Conservation (phyloP, 208 protist species). For the Wallacemonas rigidus region DNA sequence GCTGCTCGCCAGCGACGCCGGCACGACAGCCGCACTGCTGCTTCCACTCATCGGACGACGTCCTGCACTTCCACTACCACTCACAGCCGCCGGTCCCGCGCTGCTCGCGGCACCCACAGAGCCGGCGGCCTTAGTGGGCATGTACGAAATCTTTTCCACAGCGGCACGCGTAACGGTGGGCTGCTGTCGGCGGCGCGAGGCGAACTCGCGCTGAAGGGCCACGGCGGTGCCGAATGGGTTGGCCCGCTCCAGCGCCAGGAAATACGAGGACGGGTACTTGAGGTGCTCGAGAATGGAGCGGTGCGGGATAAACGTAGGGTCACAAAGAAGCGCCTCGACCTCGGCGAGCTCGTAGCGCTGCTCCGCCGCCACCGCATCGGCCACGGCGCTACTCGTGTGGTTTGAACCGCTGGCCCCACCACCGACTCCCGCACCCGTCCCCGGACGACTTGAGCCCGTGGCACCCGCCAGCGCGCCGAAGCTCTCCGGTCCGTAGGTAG, state of each 20-base stretch:
- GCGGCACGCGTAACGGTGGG: background rate
- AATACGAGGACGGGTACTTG: conserved; percentile 37
- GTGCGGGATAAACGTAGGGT: conserved; percentile 26
- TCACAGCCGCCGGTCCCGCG: too few relatives aligned
- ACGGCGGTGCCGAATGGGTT: conserved; percentile 25
- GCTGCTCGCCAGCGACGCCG: too few relatives aligned
- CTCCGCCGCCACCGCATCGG: conserved; percentile 9
- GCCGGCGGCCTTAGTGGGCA: background rate
- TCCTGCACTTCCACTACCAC: too few relatives aligned
- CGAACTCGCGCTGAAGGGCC: conserved; percentile 22
- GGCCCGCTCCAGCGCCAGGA: conserved; percentile 31
- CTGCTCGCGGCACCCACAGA: too few relatives aligned
- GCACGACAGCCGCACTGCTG: background rate
- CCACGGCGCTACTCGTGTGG: background rate
- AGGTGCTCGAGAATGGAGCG: conserved; percentile 26
- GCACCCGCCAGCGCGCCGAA: background rate
- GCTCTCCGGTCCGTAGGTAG: background rate
- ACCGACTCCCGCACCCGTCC: background rate
- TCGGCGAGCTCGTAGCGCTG: conserved; percentile 26
- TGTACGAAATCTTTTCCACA: conserved; percentile 15
- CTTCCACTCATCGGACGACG: background rate
- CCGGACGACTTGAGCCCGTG: background rate
- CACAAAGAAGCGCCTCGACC: conserved; percentile 20
- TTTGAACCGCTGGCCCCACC: conserved; percentile 3
- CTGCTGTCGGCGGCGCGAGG: conserved; percentile 19